Percentiles rank a stretch among this genome's conserved stretches.
Conservation (phyloP, 2,329 filamentous ascomycete genomes). For the Colletotrichum sublineola region DNA sequence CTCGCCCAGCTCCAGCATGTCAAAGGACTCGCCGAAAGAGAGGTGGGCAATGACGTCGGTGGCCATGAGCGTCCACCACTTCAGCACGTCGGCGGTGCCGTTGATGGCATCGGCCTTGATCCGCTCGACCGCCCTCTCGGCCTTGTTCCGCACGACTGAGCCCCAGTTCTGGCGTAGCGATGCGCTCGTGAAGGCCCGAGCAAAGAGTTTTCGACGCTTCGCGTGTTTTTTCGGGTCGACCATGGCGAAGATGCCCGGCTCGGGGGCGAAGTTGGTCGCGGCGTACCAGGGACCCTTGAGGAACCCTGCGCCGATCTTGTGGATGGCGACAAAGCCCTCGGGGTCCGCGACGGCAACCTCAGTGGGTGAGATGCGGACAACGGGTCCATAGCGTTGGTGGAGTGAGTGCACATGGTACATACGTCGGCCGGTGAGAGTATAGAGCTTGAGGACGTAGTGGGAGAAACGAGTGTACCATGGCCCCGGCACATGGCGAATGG, state of each 20-base stretch:
- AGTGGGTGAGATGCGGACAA: slow-evolving; percentile 47
- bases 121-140: slow-evolving; percentile 55
- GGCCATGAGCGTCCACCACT: slow-evolving; percentile 68
- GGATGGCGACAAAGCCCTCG: slow-evolving; percentile 49
- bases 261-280: slow-evolving; percentile 35
- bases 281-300: slow-evolving; percentile 46
- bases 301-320: slow-evolving; percentile 47
- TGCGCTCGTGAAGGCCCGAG: slow-evolving; percentile 55
- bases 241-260: slow-evolving; percentile 31
- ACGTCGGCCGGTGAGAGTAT: slow-evolving; percentile 20
- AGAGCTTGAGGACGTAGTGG: slow-evolving; percentile 48
- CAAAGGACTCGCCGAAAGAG: slow-evolving; percentile 67
- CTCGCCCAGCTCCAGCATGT: slow-evolving; percentile 63
- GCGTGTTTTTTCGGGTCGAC: slow-evolving; percentile 23
- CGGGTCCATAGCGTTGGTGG: slow-evolving; percentile 61
- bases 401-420: slow-evolving; percentile 67
- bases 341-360: slow-evolving; percentile 45
- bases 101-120: slow-evolving; percentile 59
- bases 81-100: slow-evolving; percentile 60
- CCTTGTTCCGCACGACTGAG: slow-evolving; percentile 52
- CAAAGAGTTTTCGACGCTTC: slow-evolving; percentile 55
- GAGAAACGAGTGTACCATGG: slow-evolving; percentile 26
- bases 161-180: slow-evolving; percentile 50
- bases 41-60: slow-evolving; percentile 68
- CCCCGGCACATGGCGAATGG: slow-evolving; percentile 10